phyloP scores from a whole-genome alignment of 352 stramenopile species.

The Phytophthora fragariae region DNA sequence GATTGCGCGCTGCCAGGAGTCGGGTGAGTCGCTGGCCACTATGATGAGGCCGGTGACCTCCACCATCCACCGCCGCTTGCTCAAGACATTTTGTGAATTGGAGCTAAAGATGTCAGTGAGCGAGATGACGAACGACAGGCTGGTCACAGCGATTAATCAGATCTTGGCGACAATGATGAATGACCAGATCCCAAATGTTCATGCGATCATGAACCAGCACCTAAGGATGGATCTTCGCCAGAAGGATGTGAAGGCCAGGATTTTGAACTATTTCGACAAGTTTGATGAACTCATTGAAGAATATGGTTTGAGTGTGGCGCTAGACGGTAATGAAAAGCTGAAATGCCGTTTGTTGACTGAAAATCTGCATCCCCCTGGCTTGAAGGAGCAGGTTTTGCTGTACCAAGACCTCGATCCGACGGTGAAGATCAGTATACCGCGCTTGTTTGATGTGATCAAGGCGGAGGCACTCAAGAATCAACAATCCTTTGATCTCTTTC shows the following conservation, averaged over 20 bases:
- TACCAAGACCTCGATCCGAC: conserved; percentile 5
- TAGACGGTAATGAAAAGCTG: conserved; percentile 11
- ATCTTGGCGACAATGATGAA: conserved; percentile 16
- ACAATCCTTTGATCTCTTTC: conserved; percentile 11
- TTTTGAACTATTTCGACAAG: conserved; percentile 12
- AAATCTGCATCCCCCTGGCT: background rate
- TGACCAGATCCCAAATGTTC: conserved; percentile 10
- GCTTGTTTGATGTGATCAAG: conserved; percentile 9
- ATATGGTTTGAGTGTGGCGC: conserved; percentile 3
- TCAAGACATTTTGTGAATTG: conserved; percentile 8
- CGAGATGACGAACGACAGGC: background rate
- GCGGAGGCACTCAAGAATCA: conserved; percentile 9
- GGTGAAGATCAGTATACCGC: background rate
- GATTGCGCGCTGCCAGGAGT: conserved; percentile 6
- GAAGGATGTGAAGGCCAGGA: conserved; percentile 7
- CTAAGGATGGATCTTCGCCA: conserved; percentile 8
- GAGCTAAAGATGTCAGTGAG: conserved; percentile 3
- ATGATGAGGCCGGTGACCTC: background rate
- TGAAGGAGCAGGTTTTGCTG: conserved; percentile 1
- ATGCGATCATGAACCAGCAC: conserved; percentile 7
- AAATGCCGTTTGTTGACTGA: conserved; percentile 13
- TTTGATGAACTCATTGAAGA: conserved; percentile 18
- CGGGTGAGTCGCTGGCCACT: conserved; percentile 3
- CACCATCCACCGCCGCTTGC: conserved; percentile 3
- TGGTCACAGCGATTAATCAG: conserved; percentile 12